These are phyloP conservation scores for Hypomontagnella monticulosa DNA, from an alignment of 495 filamentous ascomycete species.

Conservation along the genomic window DNA sequence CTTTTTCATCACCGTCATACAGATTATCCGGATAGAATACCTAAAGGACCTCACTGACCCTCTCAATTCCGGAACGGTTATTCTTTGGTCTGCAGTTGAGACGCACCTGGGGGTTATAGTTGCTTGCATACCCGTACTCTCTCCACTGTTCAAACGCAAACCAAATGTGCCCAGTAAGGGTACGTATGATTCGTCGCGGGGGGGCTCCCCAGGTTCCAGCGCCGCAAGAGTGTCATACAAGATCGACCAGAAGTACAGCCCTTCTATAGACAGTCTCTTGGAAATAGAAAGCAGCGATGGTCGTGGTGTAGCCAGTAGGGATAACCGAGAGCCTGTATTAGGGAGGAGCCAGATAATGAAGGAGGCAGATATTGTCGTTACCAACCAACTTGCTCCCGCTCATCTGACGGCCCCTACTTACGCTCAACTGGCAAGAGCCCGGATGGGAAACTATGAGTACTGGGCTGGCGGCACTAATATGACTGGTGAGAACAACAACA, in stretches of 20 bases:
- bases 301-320: neutral
- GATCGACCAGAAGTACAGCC: neutral
- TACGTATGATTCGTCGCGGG: neutral
- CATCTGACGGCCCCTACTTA: neutral
- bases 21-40: slow-evolving; percentile 64
- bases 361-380: slow-evolving; percentile 17
- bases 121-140: slow-evolving; percentile 60
- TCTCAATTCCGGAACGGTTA: slow-evolving; percentile 56
- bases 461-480: slow-evolving; percentile 4
- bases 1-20: slow-evolving; percentile 64
- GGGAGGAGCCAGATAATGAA: slow-evolving; percentile 7
- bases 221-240: neutral
- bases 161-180: slow-evolving; percentile 36
- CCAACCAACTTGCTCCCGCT: slow-evolving; percentile 14
- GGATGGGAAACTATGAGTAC: neutral
- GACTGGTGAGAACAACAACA: neutral
- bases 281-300: neutral
- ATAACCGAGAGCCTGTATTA: neutral
- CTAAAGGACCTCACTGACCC: slow-evolving; percentile 54
- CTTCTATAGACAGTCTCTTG: slow-evolving; percentile 5
- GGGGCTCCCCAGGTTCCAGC: neutral
- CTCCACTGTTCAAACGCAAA: slow-evolving; percentile 59
- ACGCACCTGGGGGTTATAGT: slow-evolving; percentile 62
- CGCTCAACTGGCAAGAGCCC: neutral
- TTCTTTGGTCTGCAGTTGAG: slow-evolving; percentile 64